These are phyloP conservation scores for Hyphodiscus sp. DNA, from an alignment of 2,329 filamentous ascomycete genomes.

Conservation along the genomic window DNA sequence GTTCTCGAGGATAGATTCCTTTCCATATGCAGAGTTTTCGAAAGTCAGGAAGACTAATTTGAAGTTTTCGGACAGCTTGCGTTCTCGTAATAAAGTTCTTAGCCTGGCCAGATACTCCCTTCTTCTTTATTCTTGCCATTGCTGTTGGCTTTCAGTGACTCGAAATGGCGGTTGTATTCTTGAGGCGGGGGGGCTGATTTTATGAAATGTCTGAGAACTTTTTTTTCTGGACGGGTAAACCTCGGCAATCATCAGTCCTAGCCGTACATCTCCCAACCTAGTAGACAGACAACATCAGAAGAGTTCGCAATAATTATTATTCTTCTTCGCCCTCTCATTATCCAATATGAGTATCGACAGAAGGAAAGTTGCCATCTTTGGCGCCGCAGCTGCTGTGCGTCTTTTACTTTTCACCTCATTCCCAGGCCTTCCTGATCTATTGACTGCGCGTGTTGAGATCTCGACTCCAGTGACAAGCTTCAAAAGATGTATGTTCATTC, in stretches of 20 bases:
- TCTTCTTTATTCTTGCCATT: constrained; percentile 84
- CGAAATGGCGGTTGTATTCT: not conserved
- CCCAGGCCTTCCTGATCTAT: constrained; percentile 73
- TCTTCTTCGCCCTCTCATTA: constrained; percentile 14
- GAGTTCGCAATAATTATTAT: constrained; percentile 9
- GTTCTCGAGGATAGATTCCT: constrained; percentile 96
- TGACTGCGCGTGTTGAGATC: constrained; percentile 90
- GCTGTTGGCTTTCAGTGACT: constrained; percentile 9
- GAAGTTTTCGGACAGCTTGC: constrained; percentile 94
- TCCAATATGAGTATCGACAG: constrained; percentile 44
- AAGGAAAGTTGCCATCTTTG: constrained; percentile 63
- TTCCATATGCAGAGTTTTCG: constrained; percentile 99
- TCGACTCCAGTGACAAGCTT: constrained; percentile 97
- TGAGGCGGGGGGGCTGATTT: not conserved
- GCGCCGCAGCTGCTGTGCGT: constrained; percentile 69
- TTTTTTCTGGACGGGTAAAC: not conserved
- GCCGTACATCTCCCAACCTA: too few relatives aligned
- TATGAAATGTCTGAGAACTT: not conserved
- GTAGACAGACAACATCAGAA: not conserved
- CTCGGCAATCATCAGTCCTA: not conserved
- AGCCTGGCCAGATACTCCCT: constrained; percentile 78
- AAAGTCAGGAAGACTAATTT: constrained; percentile 95
- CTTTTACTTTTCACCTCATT: constrained; percentile 75
- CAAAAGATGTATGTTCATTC: constrained; percentile 69
- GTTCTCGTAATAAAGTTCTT: constrained; percentile 98